Evolutionary conservation across 2,329 filamentous ascomycete genomes (phyloP), one percentile per base, ranked within the genome.

Genomic region (Trichoderma guizhouense): DNA sequence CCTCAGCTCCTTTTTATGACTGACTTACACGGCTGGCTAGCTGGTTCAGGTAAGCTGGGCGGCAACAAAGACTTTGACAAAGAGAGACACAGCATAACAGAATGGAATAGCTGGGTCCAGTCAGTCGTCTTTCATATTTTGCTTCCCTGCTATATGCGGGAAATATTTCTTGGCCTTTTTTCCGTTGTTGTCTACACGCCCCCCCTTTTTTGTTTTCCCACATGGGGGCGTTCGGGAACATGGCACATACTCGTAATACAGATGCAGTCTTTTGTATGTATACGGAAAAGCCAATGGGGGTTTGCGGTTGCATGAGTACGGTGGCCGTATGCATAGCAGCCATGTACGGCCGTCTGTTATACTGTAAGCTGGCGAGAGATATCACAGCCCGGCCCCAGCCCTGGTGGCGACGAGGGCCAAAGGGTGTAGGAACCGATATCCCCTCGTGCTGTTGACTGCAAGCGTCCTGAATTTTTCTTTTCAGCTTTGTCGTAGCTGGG

Each of bases 1-100:
- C 64, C 34, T 43, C 43, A n/a, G 26, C 32, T 63, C 32, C 43
- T 32, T 58, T 51, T 36, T 47, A 18, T 28, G 43, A 34, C 15
- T 28, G 43, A 34, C 15, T 71, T 60, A 58, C 58, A 26, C 65
- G 26, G 39, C 43, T 39, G 34, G n/a, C 64, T 68, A 68, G 58
- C 51, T 64, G 51, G 39, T 71, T 71, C 34, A 30, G 47, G 51
- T 55, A 71, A 71, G 60, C 60, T 71, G 60, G 51, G 36, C 15
- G 67, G 51, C 30, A 47, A 58, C 57, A 43, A 43, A n/a, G 15
- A 36, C 32, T 32, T 32, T 18, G 39, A 53, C 47, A 53, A 43
- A 43, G 39, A 43, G n/a, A 53, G 21, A 14, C 47, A 53, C n/a
- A 53, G 47, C 47, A 53, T 21, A 60, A 28, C 28, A 34, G 12